A percentile compares a stretch with the other conserved stretches of the same genome.
phyloP scores from a whole-genome alignment of 768 basidiomycete species.

The Rhodotorula paludigena region DNA sequence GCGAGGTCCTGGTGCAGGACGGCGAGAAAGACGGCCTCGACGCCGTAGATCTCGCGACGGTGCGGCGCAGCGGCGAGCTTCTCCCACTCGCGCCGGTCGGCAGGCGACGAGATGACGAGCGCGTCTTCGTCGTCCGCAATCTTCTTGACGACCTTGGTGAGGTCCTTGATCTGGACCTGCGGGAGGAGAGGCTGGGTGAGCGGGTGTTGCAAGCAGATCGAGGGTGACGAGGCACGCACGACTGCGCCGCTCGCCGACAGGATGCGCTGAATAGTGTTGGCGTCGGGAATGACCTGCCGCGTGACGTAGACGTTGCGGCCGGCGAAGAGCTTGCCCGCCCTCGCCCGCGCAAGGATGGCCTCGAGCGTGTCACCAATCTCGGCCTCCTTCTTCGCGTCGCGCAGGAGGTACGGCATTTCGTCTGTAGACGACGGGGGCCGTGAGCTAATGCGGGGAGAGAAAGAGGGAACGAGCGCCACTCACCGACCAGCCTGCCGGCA shows the following conservation, averaged over 20 bases:
- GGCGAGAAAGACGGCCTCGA: constrained; percentile 27
- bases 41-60: constrained; percentile 17
- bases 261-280: constrained; percentile 60
- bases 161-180: constrained; percentile 10
- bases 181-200: not conserved
- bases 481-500: constrained; percentile 61
- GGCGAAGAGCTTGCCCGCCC: constrained; percentile 59
- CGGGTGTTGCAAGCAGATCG: no score
- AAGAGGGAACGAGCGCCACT: constrained; percentile 43
- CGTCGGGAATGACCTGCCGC: constrained; percentile 58
- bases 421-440: constrained; percentile 50
- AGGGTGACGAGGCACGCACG: constrained; percentile 47
- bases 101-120: constrained; percentile 13
- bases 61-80: constrained; percentile 7
- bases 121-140: constrained; percentile 7
- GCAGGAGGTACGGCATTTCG: constrained; percentile 58
- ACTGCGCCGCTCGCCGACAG: constrained; percentile 66
- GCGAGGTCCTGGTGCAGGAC: constrained; percentile 15
- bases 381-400: constrained; percentile 61
- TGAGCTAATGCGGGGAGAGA: not conserved
- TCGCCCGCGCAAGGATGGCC: constrained; percentile 61
- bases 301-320: constrained; percentile 72
- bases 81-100: constrained; percentile 23
- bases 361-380: constrained; percentile 64
- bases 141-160: constrained; percentile 11